Evolutionary conservation across 2,329 filamentous ascomycete species (phyloP).

Genomic region (Penicillium sp.): DNA sequence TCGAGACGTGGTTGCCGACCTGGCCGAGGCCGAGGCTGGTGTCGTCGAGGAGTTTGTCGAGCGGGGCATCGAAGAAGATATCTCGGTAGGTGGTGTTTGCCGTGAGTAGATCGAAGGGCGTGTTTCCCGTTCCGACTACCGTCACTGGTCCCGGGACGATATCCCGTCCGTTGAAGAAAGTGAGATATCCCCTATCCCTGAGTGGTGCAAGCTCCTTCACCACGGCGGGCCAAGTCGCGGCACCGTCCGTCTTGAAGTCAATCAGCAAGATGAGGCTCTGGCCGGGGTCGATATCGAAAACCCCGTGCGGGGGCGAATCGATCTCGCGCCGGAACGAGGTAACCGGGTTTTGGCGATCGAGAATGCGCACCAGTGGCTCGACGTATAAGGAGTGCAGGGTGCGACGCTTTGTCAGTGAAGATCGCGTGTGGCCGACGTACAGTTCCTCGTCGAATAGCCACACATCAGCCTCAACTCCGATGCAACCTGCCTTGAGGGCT

Average conservation of each 20-base stretch:
- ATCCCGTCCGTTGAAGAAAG: conserved; percentile 51
- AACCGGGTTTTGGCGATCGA: conserved; percentile 53
- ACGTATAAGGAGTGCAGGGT: conserved; percentile 57
- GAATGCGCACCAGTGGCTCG: conserved; percentile 52
- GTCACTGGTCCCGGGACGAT: conserved; percentile 51
- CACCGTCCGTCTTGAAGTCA: conserved; percentile 51
- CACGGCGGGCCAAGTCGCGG: conserved; percentile 41
- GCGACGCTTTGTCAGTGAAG: conserved; percentile 47
- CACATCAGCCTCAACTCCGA: conserved; percentile 59
- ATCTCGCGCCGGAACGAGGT: conserved; percentile 37
- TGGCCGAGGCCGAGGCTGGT: not conserved
- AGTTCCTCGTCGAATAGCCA: conserved; percentile 58
- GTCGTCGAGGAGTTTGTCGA: conserved; percentile 41
- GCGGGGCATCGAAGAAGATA: conserved; percentile 59
- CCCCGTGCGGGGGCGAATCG: conserved; percentile 42
- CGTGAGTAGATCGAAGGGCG: conserved; percentile 51
- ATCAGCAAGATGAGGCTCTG: conserved; percentile 56
- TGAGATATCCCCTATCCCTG: conserved; percentile 52
- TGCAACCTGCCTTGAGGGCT: conserved; percentile 57
- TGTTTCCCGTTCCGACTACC: conserved; percentile 56
- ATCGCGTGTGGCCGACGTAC: conserved; percentile 56
- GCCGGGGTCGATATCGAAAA: conserved; percentile 53
- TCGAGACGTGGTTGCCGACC: not conserved
- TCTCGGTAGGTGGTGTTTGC: conserved; percentile 53
- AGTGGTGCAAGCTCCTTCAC: conserved; percentile 48